Percentiles rank a stretch among this genome's conserved stretches.
These are phyloP conservation scores for Fomitiporia mediterranea DNA, from an alignment of 1,284 basidiomycete genomes.

Conservation along the genomic window DNA sequence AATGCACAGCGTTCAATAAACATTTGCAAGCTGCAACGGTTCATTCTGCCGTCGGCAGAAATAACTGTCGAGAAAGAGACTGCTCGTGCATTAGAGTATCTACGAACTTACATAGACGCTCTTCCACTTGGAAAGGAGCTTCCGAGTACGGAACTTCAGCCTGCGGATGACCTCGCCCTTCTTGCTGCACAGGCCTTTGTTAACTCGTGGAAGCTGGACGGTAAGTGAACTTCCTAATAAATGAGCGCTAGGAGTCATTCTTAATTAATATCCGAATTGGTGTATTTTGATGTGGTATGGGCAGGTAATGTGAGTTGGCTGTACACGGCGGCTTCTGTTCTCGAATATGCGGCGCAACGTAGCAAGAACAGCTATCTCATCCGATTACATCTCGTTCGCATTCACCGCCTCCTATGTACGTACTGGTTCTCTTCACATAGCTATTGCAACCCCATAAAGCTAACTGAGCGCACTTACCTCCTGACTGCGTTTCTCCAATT, in stretches of 20 bases:
- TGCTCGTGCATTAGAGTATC: conserved; percentile 46
- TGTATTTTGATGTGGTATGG: background rate
- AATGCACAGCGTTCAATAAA: conserved; percentile 64
- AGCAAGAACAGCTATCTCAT: conserved; percentile 77
- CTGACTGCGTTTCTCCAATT: background rate
- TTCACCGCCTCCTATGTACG: conserved; percentile 75
- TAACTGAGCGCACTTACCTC: background rate
- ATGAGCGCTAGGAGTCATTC: too few relatives aligned
- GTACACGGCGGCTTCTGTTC: conserved; percentile 54
- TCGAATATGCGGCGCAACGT: conserved; percentile 68
- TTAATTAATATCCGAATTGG: background rate
- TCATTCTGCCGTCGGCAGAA: conserved; percentile 44
- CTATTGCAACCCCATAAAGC: too few relatives aligned
- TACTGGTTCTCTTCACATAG: conserved; percentile 10
- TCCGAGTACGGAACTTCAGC: conserved; percentile 77
- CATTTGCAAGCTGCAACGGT: conserved; percentile 64
- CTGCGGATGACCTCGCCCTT: conserved; percentile 79
- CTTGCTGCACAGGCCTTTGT: conserved; percentile 68
- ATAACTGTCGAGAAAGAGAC: conserved; percentile 54
- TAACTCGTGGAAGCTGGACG: conserved; percentile 49
- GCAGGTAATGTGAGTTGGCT: conserved; percentile 53
- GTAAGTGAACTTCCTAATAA: too few relatives aligned
- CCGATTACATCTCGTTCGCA: conserved; percentile 67
- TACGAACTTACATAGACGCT: conserved; percentile 57
- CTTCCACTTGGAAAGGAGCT: conserved; percentile 63